Evolutionary conservation across 345 rosid genomes (phyloP), one percentile per base, ranked within the genome.

Genomic region (Mangifera indica): DNA sequence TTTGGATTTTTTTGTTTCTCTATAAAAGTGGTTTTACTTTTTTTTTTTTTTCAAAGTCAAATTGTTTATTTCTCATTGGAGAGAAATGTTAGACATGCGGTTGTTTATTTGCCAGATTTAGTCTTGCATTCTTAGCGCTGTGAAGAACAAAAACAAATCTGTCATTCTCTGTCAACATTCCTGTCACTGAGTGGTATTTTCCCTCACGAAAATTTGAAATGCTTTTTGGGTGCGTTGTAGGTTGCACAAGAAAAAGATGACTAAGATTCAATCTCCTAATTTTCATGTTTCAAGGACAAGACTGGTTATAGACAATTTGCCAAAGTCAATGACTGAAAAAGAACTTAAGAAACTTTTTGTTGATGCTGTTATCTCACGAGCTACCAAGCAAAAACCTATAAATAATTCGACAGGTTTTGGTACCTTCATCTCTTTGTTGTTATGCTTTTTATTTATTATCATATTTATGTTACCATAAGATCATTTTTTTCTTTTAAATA

Each of bases 191-290:
- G 17, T n/a, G 59, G 40, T 48, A n/a, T n/a, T n/a, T 40, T 65
- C 29, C 71, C 53, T 10, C 10, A 1, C 18, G 15, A 32, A 56
- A 24, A 53, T 49, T 71, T 11, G 42, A 61, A 17, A 72, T 66
- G 51, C 70, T 62, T 46, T 60, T 69, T 60, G 26, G 14, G 51
- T 75, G 12, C 53, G 15, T 54, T 82, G 74, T 91, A 95, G 99
- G 79, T 77, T 95, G 80, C 88, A 91, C 46, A 90, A 88, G 85
- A 88, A 84, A 78, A 95, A 89, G 89, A 85, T 71, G 84, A 84
- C 83, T 22, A 95, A 88, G 85, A 98, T 95, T 73, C 85, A 80
- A 73, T 95, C 99, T 72, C 99, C 93, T 7, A 95, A 95, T 76
- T 92, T 91, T 69, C 99, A 91, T 76, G 96, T 95, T 46, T 89